Evolutionary conservation across 192 early-diverging fungal genomes (phyloP).

Genomic region (Paraglomus brasilianum): DNA sequence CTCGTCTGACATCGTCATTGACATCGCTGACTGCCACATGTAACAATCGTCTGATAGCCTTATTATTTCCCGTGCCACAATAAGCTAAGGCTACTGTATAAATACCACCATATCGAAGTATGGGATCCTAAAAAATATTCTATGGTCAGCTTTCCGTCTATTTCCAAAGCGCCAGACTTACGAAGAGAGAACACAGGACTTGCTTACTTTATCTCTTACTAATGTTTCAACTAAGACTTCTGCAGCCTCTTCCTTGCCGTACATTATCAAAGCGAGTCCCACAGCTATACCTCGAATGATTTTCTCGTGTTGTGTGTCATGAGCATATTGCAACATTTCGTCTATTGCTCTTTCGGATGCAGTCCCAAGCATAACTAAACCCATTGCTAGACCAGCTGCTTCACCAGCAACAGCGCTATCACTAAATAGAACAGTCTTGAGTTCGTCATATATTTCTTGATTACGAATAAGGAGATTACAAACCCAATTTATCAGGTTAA

Average conservation of each 20-base stretch:
- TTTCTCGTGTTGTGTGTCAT: constrained; percentile 99
- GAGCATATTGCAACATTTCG: constrained; percentile 97
- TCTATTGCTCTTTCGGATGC: constrained; percentile 75
- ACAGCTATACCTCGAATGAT: constrained; percentile 96
- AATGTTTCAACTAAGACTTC: constrained; percentile 88
- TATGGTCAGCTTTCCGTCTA: too few relatives aligned
- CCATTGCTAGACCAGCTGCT: constrained; percentile 95
- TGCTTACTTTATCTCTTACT: constrained; percentile 73
- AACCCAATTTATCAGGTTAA: neutral
- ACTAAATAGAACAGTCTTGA: constrained; percentile 85
- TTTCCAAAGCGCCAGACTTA: too few relatives aligned
- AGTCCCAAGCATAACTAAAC: constrained; percentile 96
- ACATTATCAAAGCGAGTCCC: constrained; percentile 96
- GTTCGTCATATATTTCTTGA: constrained; percentile 77
- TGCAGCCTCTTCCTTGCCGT: constrained; percentile 93
- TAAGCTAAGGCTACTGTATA: constrained; percentile 98
- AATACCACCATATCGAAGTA: constrained; percentile 95
- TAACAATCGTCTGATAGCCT: constrained; percentile 88
- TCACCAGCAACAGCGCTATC: constrained; percentile 98
- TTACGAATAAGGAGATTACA: neutral
- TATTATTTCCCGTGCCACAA: constrained; percentile 96
- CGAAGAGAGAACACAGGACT: neutral
- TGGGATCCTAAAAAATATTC: constrained; percentile 63
- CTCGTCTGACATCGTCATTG: constrained; percentile 99
- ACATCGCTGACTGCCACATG: constrained; percentile 98